Base-by-base conservation (phyloP, 768 basidiomycete genomes). In the Tubosaeta sp. region DNA sequence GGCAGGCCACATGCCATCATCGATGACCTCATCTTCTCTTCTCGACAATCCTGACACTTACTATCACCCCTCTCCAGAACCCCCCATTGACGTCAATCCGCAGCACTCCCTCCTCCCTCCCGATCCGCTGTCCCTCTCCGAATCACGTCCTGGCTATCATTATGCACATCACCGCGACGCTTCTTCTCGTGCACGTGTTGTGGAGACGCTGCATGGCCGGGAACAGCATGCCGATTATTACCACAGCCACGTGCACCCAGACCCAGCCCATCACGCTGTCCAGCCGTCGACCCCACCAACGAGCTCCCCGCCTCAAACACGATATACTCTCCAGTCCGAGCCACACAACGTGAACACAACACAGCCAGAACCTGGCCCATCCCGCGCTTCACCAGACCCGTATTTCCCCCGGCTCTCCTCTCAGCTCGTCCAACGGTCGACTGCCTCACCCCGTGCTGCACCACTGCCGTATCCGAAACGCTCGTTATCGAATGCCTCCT, bases 121-220 rank as follows among this genome's bases (percentile, higher is more conserved):
- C 52, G 65, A 67, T 67, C 63, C 67, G 66, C 63, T 67, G 46
- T 43, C 60, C 8, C 58, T 65, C 53, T 63, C 65, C 63, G 66
- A 65, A 26, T 43, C 65, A 52, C 56, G 50, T 43, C 51, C 52
- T 60, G 55, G 45, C 56, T 69, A 66, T 68, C 65, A 57, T 66
- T 65, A 68, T 49, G 51, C 47, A 12, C 68, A 54, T 56, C 65
- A 49, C 25, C 65, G 50, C 46, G 58, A 17, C 44, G 22, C 22
- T 22, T 50, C 52, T 56, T 60, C 67, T 57, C 68, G 58, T 43
- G 53, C 64, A 65, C 65, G 61, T 45, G 57, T 56, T 33, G 37
- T 70, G 54, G 65, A 69, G 43, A 35, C 52, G 5, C 25, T 60
- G 34, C 57, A 48, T 58, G 54, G 51, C 55, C 63, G 42, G 37